Conservation (phyloP, 164 flowering plant species). For the Chimonanthus salicifolius region DNA sequence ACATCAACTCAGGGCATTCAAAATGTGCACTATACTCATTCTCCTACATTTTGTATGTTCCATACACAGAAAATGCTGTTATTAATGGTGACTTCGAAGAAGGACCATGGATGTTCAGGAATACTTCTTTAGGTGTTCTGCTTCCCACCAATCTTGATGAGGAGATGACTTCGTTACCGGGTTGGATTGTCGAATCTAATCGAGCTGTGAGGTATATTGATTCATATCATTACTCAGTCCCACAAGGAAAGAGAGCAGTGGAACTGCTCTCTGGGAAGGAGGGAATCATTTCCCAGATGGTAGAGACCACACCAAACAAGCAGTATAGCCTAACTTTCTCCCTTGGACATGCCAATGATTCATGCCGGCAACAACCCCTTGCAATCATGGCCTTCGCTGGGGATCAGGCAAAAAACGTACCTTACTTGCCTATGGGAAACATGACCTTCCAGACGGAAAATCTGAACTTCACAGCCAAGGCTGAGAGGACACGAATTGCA, state of each 20-base stretch:
- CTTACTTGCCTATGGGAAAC: conserved; percentile 60
- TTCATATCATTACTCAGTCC: conserved; percentile 69
- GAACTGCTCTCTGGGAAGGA: conserved; percentile 93
- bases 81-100: conserved; percentile 85
- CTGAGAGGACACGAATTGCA: conserved; percentile 83
- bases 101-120: conserved; percentile 90
- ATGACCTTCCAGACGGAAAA: conserved; percentile 41
- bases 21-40: too few species aligned
- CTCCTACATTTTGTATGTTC: background rate
- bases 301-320: conserved; percentile 59
- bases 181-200: conserved; percentile 92
- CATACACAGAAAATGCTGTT: conserved; percentile 64
- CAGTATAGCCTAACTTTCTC: conserved; percentile 56
- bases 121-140: conserved; percentile 74
- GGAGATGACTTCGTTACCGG: conserved; percentile 72
- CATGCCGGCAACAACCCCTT: conserved; percentile 65
- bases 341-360: conserved; percentile 71
- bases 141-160: conserved; percentile 95
- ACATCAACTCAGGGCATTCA: too few species aligned
- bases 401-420: conserved; percentile 77
- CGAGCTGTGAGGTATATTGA: conserved; percentile 86
- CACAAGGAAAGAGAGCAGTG: conserved; percentile 76
- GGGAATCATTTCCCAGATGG: conserved; percentile 96
- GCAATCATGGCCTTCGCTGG: conserved; percentile 95
- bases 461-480: conserved; percentile 85